Conservation (phyloP, 176 grass and related monocot species). For the Musa schizocarpa region DNA sequence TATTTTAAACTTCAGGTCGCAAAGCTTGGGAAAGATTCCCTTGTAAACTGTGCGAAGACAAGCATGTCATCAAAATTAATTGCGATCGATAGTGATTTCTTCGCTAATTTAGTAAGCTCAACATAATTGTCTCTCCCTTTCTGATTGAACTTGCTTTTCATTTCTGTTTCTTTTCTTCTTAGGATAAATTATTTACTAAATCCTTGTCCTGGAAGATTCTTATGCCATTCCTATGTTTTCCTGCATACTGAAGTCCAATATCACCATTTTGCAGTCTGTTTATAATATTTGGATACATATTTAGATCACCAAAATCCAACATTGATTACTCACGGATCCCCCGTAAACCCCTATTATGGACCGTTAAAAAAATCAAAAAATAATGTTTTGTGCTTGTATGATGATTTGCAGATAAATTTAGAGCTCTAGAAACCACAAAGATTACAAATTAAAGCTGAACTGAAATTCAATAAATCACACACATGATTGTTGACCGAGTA, state of each 20-base stretch:
- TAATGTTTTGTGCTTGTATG: too few species aligned
- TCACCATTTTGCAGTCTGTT: background rate
- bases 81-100: conserved; percentile 76
- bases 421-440: too few species aligned
- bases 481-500: too few species aligned
- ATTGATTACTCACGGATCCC: too few species aligned
- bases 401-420: too few species aligned
- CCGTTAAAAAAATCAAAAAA: too few species aligned
- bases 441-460: too few species aligned
- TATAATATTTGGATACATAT: too few species aligned
- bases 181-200: background rate
- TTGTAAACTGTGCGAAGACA: conserved; percentile 91
- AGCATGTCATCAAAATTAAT: conserved; percentile 98
- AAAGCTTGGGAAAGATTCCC: conserved; percentile 81
- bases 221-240: background rate
- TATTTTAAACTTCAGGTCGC: conserved; percentile 49
- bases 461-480: too few species aligned
- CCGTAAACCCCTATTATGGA: too few species aligned
- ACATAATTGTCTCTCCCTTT: background rate
- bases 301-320: too few species aligned
- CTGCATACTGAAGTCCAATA: background rate
- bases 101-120: conserved; percentile 66
- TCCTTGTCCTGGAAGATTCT: background rate
- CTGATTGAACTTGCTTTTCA: conserved; percentile 1
- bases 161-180: background rate